phyloP scores from a whole-genome alignment of 192 early-diverging fungal species.

The Chytriomyces sp. region DNA sequence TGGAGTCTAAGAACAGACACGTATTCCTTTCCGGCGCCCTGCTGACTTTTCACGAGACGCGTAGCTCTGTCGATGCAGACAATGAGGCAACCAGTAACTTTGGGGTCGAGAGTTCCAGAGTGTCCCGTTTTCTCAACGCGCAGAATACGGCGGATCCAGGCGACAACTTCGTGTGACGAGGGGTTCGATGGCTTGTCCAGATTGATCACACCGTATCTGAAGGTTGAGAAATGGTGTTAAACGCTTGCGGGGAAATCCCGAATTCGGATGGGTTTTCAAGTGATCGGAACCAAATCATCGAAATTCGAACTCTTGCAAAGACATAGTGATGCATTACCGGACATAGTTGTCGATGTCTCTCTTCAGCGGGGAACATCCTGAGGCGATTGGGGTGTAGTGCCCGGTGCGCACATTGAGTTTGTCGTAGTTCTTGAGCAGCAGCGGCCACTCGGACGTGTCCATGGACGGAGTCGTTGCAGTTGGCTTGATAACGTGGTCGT shows the following conservation, averaged over 20 bases:
- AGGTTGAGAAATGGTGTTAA: background rate
- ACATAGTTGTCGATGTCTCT: conserved; percentile 90
- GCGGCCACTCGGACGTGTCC: conserved; percentile 94
- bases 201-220: conserved; percentile 98
- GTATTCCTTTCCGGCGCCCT: conserved; percentile 99
- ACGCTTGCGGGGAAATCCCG: no score
- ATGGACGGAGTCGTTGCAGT: conserved; percentile 73
- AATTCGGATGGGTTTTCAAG: no score
- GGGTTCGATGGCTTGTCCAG: conserved; percentile 99
- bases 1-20: conserved; percentile 94
- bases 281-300: no score
- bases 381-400: conserved; percentile 98
- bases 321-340: conserved; percentile 43
- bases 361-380: conserved; percentile 92
- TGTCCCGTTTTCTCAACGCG: conserved; percentile 98
- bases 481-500: conserved; percentile 81
- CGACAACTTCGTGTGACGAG: conserved; percentile 99
- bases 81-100: conserved; percentile 98
- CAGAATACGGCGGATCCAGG: conserved; percentile 98
- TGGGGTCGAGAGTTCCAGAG: conserved; percentile 97
- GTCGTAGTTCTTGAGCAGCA: conserved; percentile 79
- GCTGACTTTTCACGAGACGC: conserved; percentile 98
- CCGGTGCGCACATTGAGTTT: conserved; percentile 94
- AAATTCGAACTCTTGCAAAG: no score
- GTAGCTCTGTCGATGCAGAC: conserved; percentile 99